Conservation (phyloP, 305 asterid genomes). For the Fraxinus xanthoxyloides region DNA sequence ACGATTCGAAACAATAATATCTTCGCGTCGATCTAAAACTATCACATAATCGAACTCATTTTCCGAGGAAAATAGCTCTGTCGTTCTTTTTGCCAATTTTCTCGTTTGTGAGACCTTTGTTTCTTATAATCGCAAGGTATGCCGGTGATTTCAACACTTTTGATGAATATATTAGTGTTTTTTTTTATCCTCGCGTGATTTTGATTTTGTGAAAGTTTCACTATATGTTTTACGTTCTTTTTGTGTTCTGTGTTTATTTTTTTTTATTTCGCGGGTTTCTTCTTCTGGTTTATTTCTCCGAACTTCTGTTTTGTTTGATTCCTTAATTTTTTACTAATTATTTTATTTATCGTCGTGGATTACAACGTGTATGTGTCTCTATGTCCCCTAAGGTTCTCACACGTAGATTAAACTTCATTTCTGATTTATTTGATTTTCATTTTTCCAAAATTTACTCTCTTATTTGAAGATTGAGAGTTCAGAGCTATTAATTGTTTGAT, state of each 20-base stretch:
- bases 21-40: background rate
- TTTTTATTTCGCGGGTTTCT: background rate
- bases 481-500: background rate
- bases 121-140: constrained; percentile 17
- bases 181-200: background rate
- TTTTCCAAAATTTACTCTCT: background rate
- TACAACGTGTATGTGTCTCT: background rate
- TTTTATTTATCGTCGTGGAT: background rate
- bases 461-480: background rate
- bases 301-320: background rate
- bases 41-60: background rate
- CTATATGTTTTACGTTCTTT: background rate
- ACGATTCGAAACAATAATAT: background rate
- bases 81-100: background rate
- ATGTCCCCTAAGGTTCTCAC: background rate
- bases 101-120: background rate
- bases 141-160: background rate
- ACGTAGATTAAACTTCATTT: background rate
- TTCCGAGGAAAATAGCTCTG: background rate
- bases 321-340: background rate
- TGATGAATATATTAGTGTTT: background rate
- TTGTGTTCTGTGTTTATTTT: background rate
- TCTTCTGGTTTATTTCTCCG: background rate
- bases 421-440: background rate
- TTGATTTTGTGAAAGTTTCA: background rate